phyloP scores from a whole-genome alignment of 768 basidiomycete species.

The Mycena rosella region DNA sequence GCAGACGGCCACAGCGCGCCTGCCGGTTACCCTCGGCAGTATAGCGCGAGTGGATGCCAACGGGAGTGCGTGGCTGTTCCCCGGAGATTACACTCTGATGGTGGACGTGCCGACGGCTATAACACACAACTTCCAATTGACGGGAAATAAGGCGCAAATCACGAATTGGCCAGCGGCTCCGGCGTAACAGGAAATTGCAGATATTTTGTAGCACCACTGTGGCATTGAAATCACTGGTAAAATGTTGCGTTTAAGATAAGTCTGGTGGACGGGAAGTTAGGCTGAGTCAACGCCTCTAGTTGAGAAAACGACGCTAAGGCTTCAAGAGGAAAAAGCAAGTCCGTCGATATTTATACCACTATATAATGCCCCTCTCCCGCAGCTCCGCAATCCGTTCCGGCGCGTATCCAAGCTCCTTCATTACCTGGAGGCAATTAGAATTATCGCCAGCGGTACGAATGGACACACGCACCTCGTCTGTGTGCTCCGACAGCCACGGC shows the following conservation, averaged over 20 bases:
- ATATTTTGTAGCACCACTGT: not conserved
- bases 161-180: slow-evolving; percentile 18
- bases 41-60: slow-evolving; percentile 29
- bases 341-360: too few species aligned
- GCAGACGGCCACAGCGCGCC: slow-evolving; percentile 37
- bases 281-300: too few species aligned
- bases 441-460: slow-evolving; percentile 12
- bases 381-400: slow-evolving; percentile 56
- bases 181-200: slow-evolving; percentile 1
- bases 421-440: slow-evolving; percentile 49
- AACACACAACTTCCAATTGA: slow-evolving; percentile 28
- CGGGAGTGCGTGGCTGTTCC: slow-evolving; percentile 31
- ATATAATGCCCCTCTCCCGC: slow-evolving; percentile 53
- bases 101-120: slow-evolving; percentile 32
- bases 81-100: slow-evolving; percentile 31
- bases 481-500: slow-evolving; percentile 91
- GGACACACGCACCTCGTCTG: slow-evolving; percentile 67
- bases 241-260: too few species aligned
- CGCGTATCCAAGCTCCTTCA: slow-evolving; percentile 54
- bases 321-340: too few species aligned
- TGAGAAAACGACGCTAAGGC: too few species aligned
- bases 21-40: slow-evolving; percentile 28
- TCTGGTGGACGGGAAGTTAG: too few species aligned
- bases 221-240: not conserved
- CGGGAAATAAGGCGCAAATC: slow-evolving; percentile 28